Conservation (phyloP, 108 stramenopile genomes). For the Cylindrotheca fusiformis region DNA sequence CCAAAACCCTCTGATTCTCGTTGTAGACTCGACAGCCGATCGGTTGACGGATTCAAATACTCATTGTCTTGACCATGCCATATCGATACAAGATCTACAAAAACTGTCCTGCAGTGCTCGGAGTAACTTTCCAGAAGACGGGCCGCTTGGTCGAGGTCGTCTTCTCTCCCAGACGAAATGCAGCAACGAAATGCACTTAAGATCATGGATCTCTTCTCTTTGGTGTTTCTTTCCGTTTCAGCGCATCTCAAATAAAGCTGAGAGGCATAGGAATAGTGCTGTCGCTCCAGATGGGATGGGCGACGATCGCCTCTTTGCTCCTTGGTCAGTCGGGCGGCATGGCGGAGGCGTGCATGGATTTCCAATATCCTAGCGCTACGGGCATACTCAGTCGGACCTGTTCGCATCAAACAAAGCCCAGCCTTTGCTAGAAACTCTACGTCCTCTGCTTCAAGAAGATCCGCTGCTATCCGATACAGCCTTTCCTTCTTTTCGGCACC, state of each 20-base stretch:
- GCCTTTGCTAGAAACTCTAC: conserved; percentile 40
- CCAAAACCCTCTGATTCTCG: neutral
- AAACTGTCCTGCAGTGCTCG: neutral
- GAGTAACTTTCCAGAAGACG: neutral
- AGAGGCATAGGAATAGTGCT: neutral
- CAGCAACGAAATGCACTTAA: neutral
- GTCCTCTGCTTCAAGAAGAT: conserved; percentile 27
- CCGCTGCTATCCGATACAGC: neutral
- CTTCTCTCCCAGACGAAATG: neutral
- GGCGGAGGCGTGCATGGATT: neutral
- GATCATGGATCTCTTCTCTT: neutral
- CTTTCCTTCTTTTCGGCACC: neutral
- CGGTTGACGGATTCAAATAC: neutral
- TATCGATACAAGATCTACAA: neutral
- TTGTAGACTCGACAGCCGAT: neutral
- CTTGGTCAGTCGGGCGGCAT: neutral
- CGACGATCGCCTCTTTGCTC: neutral
- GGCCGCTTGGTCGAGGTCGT: neutral
- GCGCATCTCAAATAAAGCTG: neutral
- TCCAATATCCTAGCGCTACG: conserved; percentile 40
- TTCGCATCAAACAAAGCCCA: conserved; percentile 32
- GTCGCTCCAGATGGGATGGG: neutral
- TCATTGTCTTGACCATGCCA: neutral
- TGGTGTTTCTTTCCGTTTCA: neutral
- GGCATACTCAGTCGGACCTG: conserved; percentile 22